Base-by-base conservation (phyloP, 2,329 filamentous ascomycete species). In the Colletotrichum cereale region DNA sequence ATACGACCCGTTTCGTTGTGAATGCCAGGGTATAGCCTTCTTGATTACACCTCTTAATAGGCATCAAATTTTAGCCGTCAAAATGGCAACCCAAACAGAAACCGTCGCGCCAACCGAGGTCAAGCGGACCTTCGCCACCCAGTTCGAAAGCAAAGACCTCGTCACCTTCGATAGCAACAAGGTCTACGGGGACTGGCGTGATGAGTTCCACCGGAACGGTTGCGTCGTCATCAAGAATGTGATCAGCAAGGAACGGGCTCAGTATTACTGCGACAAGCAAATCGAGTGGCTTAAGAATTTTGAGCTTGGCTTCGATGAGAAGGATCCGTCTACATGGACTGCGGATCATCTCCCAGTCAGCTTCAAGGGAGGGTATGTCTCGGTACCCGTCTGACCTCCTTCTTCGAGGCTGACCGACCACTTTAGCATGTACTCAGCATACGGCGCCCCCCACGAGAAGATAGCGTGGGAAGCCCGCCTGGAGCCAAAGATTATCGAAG, bases 271-370 rank as follows among this genome's bases (percentile, higher is more conserved):
- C 66, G 74, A 82, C 26, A 82, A 82, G 73, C 78, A 80, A 71
- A 77, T 83, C 26, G 75, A 82, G 62, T 86, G 83, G 83, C 76
- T 85, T 8, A 78, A 82, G 62, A 81, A 79, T 2, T 85, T 84
- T 56, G 76, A 77, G 0, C 77, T 80, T 2, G 82, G 81, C 2
- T 85, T 85, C 57, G 79, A 84, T 60, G 75, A 78, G 44, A 79
- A 82, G 8, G 77, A 83, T 68, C 74, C 77, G 10, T 72, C 62
- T 8, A 86, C 84, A 11, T 86, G 83, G 83, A 83, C 78, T 2
- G 77, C 77, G 6, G 82, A 84, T 7, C 79, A 85, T 70, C 77
- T 86, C 2, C 85, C 85, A 1, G 76, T 80, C 11, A 78, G 76
- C 74, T 80, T 81, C 76, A 85, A 86, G 72, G 81, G 81, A 56